Evolutionary conservation across 2,329 filamentous ascomycete genomes (phyloP).

Genomic region (Aspergillus ustus): DNA sequence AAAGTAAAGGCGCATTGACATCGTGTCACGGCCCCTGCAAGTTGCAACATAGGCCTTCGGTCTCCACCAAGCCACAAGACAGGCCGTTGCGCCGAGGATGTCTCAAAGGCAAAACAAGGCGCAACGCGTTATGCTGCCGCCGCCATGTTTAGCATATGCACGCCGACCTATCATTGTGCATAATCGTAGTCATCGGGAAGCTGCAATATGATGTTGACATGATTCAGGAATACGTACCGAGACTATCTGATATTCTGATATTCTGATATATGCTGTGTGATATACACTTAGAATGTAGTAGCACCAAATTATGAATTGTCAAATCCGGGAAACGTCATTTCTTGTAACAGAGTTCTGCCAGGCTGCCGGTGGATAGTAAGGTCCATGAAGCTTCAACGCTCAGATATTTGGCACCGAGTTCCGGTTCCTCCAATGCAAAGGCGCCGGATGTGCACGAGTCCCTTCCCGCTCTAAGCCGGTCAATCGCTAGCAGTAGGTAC

Average conservation of each 20-base stretch:
- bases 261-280: background rate
- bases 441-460: slow-evolving; percentile 4
- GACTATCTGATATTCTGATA: background rate
- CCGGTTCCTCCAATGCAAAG: slow-evolving; percentile 10
- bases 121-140: background rate
- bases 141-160: slow-evolving; percentile 4
- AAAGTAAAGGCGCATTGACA: background rate
- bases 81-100: background rate
- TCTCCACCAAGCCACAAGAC: background rate
- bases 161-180: slow-evolving; percentile 4
- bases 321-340: background rate
- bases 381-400: background rate
- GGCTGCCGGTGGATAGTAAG: background rate
- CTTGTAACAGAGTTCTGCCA: background rate
- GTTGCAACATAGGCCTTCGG: slow-evolving; percentile 1
- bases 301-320: background rate
- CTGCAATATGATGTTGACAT: background rate
- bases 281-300: background rate
- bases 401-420: slow-evolving; percentile 1
- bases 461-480: background rate
- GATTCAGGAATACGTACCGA: background rate
- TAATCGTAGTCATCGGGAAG: background rate
- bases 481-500: background rate
- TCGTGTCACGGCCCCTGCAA: slow-evolving; percentile 1
- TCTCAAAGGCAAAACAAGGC: background rate